These are phyloP conservation scores for Laguncularia racemosa DNA, from an alignment of 345 rosid genomes.

Conservation along the genomic window DNA sequence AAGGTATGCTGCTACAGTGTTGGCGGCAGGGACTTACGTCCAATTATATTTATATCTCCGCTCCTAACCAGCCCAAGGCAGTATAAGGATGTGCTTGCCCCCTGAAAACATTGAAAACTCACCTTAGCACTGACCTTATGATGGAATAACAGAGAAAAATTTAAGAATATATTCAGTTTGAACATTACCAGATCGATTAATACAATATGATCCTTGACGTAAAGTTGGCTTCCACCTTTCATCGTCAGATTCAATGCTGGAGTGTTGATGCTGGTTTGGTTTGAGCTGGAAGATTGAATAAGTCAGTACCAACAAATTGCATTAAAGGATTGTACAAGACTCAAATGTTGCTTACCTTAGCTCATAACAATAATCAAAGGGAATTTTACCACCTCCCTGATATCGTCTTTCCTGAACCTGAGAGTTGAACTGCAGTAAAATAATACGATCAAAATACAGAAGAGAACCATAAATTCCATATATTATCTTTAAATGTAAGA, in stretches of 20 bases:
- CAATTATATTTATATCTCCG: slow-evolving; percentile 73
- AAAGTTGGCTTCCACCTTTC: slow-evolving; percentile 70
- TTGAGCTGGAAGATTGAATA: slow-evolving; percentile 26
- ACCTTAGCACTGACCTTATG: slow-evolving; percentile 5
- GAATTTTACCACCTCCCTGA: slow-evolving; percentile 25
- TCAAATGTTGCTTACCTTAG: slow-evolving; percentile 37
- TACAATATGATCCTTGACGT: slow-evolving; percentile 44
- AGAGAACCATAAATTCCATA: not conserved
- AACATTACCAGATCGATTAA: slow-evolving; percentile 32
- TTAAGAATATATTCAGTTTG: not conserved
- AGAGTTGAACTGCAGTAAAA: slow-evolving; percentile 57
- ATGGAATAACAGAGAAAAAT: slow-evolving; percentile 3
- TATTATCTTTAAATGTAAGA: not conserved
- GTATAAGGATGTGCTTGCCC: slow-evolving; percentile 27
- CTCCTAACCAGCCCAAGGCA: slow-evolving; percentile 78
- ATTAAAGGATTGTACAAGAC: no score
- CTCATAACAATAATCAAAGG: slow-evolving; percentile 79
- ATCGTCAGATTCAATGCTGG: slow-evolving; percentile 62
- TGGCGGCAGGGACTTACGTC: slow-evolving; percentile 58
- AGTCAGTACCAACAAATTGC: not conserved
- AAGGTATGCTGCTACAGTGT: not conserved
- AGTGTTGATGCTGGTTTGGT: slow-evolving; percentile 27
- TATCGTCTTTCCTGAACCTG: slow-evolving; percentile 43
- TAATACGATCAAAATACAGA: not conserved
- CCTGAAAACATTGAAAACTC: slow-evolving; percentile 29